Evolutionary conservation across 257 asterid species (phyloP).

Genomic region (Ilex aquifolium): DNA sequence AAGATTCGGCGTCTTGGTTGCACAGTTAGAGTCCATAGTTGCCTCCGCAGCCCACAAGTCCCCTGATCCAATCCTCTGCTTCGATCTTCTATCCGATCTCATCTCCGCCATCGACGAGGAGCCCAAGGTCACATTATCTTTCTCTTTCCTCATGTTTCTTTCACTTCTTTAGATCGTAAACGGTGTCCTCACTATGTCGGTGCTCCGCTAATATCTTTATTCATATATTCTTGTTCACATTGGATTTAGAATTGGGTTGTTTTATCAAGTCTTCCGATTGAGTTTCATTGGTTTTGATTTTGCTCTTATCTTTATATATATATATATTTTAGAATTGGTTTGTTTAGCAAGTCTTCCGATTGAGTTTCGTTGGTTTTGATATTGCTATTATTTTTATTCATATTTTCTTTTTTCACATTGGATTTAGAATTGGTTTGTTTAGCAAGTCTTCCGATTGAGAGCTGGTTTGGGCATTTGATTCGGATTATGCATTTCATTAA

Average conservation of each 20-base stretch:
- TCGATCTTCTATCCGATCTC: conserved; percentile 97
- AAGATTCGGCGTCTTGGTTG: conserved; percentile 90
- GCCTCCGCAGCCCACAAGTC: conserved; percentile 91
- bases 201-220: not conserved
- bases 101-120: conserved; percentile 74
- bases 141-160: conserved; percentile 4
- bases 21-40: conserved; percentile 92
- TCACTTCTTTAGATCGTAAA: not conserved
- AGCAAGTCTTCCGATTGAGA: too few relatives aligned
- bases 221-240: not conserved
- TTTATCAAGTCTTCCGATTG: not conserved
- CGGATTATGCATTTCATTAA: too few relatives aligned
- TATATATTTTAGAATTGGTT: conserved; percentile 1
- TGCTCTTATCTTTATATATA: not conserved
- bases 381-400: not conserved
- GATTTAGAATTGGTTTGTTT: conserved; percentile 6
- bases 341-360: not conserved
- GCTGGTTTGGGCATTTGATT: not conserved
- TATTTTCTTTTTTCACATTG: too few relatives aligned
- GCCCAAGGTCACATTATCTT: conserved; percentile 49
- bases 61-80: conserved; percentile 88
- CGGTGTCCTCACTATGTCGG: too few relatives aligned
- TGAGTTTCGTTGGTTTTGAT: conserved; percentile 2
- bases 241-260: conserved; percentile 7
- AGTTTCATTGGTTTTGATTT: conserved; percentile 2